Conservation (phyloP, 768 basidiomycete genomes). For the Tylopilus sp. region DNA sequence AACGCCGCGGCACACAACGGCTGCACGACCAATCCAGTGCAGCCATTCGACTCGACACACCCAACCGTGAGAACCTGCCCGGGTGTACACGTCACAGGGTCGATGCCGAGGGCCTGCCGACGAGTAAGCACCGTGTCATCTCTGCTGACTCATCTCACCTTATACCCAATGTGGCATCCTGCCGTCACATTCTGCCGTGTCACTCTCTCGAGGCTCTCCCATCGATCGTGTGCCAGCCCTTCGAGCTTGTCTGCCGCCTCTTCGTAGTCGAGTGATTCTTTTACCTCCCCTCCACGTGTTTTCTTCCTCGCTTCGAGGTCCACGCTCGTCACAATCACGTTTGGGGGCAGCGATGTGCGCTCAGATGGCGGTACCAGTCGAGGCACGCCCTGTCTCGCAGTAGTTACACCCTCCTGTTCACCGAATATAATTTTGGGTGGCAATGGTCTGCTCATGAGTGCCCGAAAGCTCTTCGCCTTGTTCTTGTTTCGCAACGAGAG, state of each 20-base stretch:
- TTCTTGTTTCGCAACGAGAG: constrained; percentile 68
- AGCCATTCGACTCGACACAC: constrained; percentile 29
- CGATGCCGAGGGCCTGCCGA: constrained; percentile 53
- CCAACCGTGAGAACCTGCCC: constrained; percentile 53
- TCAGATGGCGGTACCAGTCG: constrained; percentile 64
- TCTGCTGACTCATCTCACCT: constrained; percentile 31
- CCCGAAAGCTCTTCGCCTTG: constrained; percentile 66
- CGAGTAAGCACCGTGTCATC: too few relatives aligned
- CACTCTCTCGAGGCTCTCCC: constrained; percentile 23
- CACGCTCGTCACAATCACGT: constrained; percentile 68
- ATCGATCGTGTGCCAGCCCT: constrained; percentile 9
- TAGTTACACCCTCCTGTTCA: constrained; percentile 11
- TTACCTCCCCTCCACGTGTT: neutral
- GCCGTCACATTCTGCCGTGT: constrained; percentile 21
- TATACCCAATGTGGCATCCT: constrained; percentile 45
- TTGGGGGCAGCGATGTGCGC: constrained; percentile 51
- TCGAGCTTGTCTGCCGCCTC: constrained; percentile 9
- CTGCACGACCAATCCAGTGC: constrained; percentile 12
- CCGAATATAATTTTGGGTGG: constrained; percentile 55
- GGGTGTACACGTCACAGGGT: constrained; percentile 56
- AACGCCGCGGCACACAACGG: constrained; percentile 27
- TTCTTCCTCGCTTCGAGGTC: constrained; percentile 53
- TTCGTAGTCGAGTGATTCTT: neutral
- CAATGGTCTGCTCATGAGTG: constrained; percentile 41
- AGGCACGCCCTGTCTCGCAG: constrained; percentile 8